These are phyloP conservation scores for Paramecium pentaurelia DNA, from an alignment of 73 alveolate genomes.

Conservation along the genomic window DNA sequence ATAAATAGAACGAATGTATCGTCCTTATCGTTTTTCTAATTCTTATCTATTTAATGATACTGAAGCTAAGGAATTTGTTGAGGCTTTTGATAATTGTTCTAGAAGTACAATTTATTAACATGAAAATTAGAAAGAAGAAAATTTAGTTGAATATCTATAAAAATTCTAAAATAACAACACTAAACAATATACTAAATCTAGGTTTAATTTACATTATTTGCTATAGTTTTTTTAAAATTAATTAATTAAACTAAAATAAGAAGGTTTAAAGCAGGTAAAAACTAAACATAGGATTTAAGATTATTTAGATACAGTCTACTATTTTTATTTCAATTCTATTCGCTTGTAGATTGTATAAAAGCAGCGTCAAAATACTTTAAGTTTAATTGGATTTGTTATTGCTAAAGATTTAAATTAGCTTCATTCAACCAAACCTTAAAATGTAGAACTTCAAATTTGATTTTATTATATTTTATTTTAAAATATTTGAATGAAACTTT, in stretches of 20 bases:
- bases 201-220: neutral
- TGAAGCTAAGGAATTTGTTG: neutral
- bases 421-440: neutral
- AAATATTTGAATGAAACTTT: neutral
- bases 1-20: neutral
- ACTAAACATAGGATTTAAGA: neutral
- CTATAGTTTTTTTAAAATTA: neutral
- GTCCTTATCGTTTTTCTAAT: neutral
- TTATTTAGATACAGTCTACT: neutral
- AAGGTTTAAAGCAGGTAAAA: neutral
- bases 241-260: neutral
- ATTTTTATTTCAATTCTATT: neutral
- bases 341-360: neutral
- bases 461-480: neutral
- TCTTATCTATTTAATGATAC: neutral
- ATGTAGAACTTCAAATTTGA: neutral
- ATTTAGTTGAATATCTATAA: neutral
- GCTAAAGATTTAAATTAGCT: slow-evolving; percentile 3
- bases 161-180: neutral
- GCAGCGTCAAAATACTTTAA: neutral
- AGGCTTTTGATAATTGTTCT: neutral
- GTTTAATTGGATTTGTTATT: slow-evolving; percentile 10
- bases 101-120: neutral
- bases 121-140: neutral
- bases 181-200: neutral